Percentiles rank a stretch among this genome's conserved stretches.
Evolutionary conservation across 2,329 filamentous ascomycete genomes (phyloP).

Genomic region (Bisporella sp.): DNA sequence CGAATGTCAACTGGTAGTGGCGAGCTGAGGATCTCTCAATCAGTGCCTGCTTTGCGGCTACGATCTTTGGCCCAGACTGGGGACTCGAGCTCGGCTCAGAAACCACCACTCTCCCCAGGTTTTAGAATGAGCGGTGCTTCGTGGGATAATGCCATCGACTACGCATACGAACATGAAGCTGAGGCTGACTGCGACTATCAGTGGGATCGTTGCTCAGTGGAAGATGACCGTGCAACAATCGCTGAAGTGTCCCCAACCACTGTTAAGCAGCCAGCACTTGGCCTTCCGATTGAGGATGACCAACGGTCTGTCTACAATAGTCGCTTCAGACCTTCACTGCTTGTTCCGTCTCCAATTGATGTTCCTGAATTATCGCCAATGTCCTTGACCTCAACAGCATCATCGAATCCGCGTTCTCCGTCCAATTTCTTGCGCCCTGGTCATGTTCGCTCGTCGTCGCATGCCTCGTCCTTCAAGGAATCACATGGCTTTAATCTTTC

Average conservation of each 20-base stretch:
- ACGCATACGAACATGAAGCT: constrained; percentile 62
- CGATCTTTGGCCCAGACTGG: constrained; percentile 34
- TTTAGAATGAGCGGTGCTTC: constrained; percentile 28
- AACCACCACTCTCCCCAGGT: constrained; percentile 10
- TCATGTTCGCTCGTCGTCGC: constrained; percentile 27
- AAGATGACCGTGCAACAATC: constrained; percentile 26
- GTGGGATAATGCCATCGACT: constrained; percentile 66
- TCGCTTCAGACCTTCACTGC: constrained; percentile 25
- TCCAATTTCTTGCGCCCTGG: constrained; percentile 15
- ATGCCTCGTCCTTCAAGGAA: constrained; percentile 49
- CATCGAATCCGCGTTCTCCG: constrained; percentile 21
- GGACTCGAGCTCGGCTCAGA: constrained; percentile 17
- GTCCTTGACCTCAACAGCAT: constrained; percentile 15
- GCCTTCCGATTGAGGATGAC: constrained; percentile 20
- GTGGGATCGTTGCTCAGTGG: constrained; percentile 53
- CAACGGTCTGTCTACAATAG: constrained; percentile 17
- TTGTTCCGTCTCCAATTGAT: constrained; percentile 21
- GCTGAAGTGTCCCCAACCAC: constrained; percentile 22
- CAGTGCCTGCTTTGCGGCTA: constrained; percentile 28
- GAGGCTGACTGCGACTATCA: constrained; percentile 62
- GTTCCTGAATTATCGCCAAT: constrained; percentile 25
- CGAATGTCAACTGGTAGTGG: constrained; percentile 17
- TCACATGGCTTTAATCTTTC: constrained; percentile 53
- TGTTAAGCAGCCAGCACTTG: constrained; percentile 10
- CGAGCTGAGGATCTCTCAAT: constrained; percentile 22